Evolutionary conservation across 2,329 filamentous ascomycete genomes (phyloP), one percentile per base, ranked within the genome.

Genomic region (Pseudopithomyces chartarum): DNA sequence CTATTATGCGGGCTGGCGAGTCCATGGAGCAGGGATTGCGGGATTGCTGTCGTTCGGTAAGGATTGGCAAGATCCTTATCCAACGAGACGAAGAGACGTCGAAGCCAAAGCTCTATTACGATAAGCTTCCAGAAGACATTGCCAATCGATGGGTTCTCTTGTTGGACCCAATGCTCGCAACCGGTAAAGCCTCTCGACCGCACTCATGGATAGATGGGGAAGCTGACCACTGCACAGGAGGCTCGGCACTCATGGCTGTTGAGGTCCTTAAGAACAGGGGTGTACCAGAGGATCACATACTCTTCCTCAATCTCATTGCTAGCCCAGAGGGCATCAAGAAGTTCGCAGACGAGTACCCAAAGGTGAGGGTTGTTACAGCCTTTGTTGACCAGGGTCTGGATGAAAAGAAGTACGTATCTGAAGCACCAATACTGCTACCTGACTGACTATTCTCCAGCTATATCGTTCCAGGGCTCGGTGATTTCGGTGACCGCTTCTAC

Each of bases 121-220:
- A 98, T 70, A 99, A 99, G 81, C 84, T 99, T 36, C 95, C 95
- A 6, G 89, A 92, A 73, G 95, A 99, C 74, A 97, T 99, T 75
- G 86, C 90, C 22, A 85, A 94, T 53, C 84, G 95, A 75, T 99
- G 95, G 93, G 94, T 97, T 34, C 81, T 99, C 58, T 82, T 99
- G 43, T 80, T 99, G 44, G 95, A 99, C 74, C 95, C 95, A n/a
- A 99, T 99, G 95, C 93, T 99, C 79, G 95, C 95, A 56, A 99
- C 95, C 66, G 93, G 92, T 93, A 78, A 69, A 82, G 63, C 47
- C 20, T 22, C 1, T 20, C 29, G 13, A 45, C 0, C 29, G 23
- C 15, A 22, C 4, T n/a, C 22, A 34, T 57, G 44, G 6, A 20
- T 19, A 2, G 13, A 15, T 40, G 39, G 34, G 34, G n/a, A 36